Percentiles rank a stretch among this genome's conserved stretches.
phyloP scores from a whole-genome alignment of 2,329 filamentous ascomycete genomes.

The Cercospora nicotianae region DNA sequence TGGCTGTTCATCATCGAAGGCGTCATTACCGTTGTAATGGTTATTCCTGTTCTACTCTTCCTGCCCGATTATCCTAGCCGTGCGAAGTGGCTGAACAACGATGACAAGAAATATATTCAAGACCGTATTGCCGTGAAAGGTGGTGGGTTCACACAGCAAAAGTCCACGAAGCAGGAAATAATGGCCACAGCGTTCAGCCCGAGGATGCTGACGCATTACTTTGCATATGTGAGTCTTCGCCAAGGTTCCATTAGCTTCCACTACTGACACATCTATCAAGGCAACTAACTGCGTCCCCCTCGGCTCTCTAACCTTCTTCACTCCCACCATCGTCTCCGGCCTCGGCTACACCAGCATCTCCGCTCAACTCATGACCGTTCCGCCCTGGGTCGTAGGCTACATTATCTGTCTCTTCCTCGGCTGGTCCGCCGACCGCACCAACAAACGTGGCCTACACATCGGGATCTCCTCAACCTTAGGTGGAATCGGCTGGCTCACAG shows the following conservation, averaged over 20 bases:
- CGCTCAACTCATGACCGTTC: constrained; percentile 45
- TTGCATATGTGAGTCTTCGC: constrained; percentile 30
- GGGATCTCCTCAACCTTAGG: constrained; percentile 27
- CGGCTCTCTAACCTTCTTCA: constrained; percentile 51
- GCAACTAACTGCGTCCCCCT: constrained; percentile 37
- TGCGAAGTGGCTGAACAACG: constrained; percentile 32
- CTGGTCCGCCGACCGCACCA: constrained; percentile 30
- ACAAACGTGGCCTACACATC: constrained; percentile 32
- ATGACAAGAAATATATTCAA: constrained; percentile 33
- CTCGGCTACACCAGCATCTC: constrained; percentile 50
- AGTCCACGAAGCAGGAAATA: constrained; percentile 40
- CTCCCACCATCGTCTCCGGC: constrained; percentile 52
- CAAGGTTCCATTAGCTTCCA: too few relatives aligned
- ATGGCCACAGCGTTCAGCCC: constrained; percentile 41
- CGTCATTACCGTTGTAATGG: constrained; percentile 30
- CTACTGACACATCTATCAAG: background rate
- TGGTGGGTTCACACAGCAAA: constrained; percentile 42
- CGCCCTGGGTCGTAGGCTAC: constrained; percentile 40
- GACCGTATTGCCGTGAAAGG: constrained; percentile 35
- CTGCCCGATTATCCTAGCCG: constrained; percentile 36
- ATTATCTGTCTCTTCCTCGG: constrained; percentile 34
- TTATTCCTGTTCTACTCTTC: constrained; percentile 31
- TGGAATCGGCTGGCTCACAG: constrained; percentile 31
- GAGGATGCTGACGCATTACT: constrained; percentile 44
- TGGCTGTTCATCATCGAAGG: constrained; percentile 44